Percentiles rank a stretch among this genome's conserved stretches.
These are phyloP conservation scores for Leishmania lainsoni DNA, from an alignment of 208 protist species.

Conservation along the genomic window DNA sequence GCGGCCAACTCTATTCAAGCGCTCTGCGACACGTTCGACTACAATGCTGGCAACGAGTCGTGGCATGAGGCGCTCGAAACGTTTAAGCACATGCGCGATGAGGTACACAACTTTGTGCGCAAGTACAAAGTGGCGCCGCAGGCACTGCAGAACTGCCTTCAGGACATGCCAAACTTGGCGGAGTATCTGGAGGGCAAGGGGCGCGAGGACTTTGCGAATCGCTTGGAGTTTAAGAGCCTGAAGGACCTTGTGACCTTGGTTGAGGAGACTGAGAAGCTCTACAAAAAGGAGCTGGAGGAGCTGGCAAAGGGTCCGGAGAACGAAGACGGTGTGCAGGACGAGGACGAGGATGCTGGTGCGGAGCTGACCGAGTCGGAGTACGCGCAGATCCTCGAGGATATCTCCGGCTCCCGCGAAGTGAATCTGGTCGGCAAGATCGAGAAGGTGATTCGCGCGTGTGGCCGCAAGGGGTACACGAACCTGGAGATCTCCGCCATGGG, in stretches of 20 bases:
- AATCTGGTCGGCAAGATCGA: constrained; percentile 47
- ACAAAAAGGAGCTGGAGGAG: constrained; percentile 33
- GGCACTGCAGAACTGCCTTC: constrained; percentile 53
- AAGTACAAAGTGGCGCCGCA: constrained; percentile 53
- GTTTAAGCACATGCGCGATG: constrained; percentile 42
- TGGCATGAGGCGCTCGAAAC: constrained; percentile 34
- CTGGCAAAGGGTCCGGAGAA: constrained; percentile 46
- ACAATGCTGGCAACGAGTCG: constrained; percentile 42
- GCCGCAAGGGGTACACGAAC: constrained; percentile 40
- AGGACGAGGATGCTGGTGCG: constrained; percentile 27
- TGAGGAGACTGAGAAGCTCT: constrained; percentile 24
- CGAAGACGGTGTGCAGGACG: constrained; percentile 39
- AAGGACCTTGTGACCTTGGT: constrained; percentile 53
- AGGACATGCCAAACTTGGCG: constrained; percentile 49
- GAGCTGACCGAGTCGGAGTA: constrained; percentile 38
- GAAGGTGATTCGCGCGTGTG: constrained; percentile 51
- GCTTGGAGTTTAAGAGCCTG: constrained; percentile 53
- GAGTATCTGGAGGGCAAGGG: constrained; percentile 48
- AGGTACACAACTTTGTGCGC: constrained; percentile 27
- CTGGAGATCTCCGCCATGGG: constrained; percentile 59
- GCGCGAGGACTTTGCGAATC: constrained; percentile 49
- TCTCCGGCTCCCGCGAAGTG: constrained; percentile 30
- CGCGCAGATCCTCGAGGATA: constrained; percentile 29
- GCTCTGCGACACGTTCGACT: constrained; percentile 59
- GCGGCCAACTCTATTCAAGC: constrained; percentile 52